Evolutionary conservation across 257 asterid species (phyloP).

Genomic region (Solanum appendiculatum): DNA sequence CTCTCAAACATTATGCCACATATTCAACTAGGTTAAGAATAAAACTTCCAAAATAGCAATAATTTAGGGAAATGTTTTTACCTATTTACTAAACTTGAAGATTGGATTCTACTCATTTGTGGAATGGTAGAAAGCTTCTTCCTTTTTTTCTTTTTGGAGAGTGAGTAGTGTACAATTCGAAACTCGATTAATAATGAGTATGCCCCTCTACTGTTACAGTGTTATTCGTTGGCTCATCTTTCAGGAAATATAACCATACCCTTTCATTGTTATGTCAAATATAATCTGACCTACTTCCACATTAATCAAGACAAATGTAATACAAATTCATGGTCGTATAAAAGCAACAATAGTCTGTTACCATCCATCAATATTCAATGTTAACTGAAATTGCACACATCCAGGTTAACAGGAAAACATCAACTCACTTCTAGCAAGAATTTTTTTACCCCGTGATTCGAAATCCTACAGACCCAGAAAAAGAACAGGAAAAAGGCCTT

Average conservation of each 20-base stretch:
- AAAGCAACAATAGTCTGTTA: background rate
- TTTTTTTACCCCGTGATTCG: background rate
- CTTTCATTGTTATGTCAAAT: background rate
- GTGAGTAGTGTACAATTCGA: background rate
- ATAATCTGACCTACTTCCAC: background rate
- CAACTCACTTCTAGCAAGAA: constrained; percentile 4
- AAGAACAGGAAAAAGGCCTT: constrained; percentile 1
- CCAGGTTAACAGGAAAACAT: background rate
- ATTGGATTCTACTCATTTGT: background rate
- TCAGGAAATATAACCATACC: background rate
- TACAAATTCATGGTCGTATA: background rate
- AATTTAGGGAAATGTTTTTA: background rate
- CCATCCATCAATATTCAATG: background rate
- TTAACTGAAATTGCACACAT: background rate
- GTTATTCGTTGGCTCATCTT: background rate
- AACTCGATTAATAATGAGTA: background rate
- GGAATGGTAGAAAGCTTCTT: background rate
- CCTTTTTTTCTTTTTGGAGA: background rate
- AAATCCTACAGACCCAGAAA: constrained; percentile 5
- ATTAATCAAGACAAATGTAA: background rate
- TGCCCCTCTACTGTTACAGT: background rate
- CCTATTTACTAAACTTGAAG: background rate
- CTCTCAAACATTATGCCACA: background rate
- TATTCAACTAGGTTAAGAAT: background rate
- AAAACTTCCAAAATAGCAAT: background rate